Evolutionary conservation across 2,329 filamentous ascomycete species (phyloP).

Genomic region (Cytospora mali): DNA sequence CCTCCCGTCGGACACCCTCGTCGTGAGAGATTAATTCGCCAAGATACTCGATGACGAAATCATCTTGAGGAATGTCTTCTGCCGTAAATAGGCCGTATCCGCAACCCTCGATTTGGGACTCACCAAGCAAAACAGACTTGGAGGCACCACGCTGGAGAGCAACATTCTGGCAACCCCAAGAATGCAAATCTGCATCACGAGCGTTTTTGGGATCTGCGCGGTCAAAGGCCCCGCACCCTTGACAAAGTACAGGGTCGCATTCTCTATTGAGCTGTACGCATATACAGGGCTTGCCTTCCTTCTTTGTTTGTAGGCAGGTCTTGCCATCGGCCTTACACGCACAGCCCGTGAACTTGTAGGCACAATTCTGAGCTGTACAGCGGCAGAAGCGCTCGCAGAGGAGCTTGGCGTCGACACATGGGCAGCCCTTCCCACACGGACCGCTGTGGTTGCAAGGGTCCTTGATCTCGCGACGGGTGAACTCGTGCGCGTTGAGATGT

Average conservation of each 20-base stretch:
- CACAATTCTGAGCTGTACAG: slow-evolving; percentile 61
- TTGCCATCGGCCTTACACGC: slow-evolving; percentile 64
- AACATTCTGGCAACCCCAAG: slow-evolving; percentile 71
- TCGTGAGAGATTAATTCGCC: slow-evolving; percentile 74
- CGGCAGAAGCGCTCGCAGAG: slow-evolving; percentile 75
- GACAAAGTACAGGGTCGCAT: slow-evolving; percentile 78
- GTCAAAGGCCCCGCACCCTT: slow-evolving; percentile 68
- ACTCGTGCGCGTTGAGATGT: slow-evolving; percentile 56
- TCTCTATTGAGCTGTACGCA: slow-evolving; percentile 75
- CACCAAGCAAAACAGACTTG: slow-evolving; percentile 69
- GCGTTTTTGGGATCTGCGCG: slow-evolving; percentile 70
- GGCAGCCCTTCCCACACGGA: slow-evolving; percentile 63
- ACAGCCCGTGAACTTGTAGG: slow-evolving; percentile 68
- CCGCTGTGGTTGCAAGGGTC: slow-evolving; percentile 72
- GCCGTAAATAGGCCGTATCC: slow-evolving; percentile 77
- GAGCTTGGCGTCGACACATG: slow-evolving; percentile 62
- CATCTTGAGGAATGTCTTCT: slow-evolving; percentile 65
- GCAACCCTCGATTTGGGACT: slow-evolving; percentile 67
- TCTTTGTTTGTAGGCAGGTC: slow-evolving; percentile 58
- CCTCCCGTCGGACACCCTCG: slow-evolving; percentile 70
- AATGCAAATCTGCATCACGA: slow-evolving; percentile 58
- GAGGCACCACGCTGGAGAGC: slow-evolving; percentile 67
- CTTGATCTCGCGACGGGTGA: slow-evolving; percentile 58
- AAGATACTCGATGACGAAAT: slow-evolving; percentile 81
- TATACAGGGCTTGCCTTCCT: slow-evolving; percentile 63